These are phyloP conservation scores for Exidia glandulosa DNA, from an alignment of 768 basidiomycete species.

Conservation along the genomic window DNA sequence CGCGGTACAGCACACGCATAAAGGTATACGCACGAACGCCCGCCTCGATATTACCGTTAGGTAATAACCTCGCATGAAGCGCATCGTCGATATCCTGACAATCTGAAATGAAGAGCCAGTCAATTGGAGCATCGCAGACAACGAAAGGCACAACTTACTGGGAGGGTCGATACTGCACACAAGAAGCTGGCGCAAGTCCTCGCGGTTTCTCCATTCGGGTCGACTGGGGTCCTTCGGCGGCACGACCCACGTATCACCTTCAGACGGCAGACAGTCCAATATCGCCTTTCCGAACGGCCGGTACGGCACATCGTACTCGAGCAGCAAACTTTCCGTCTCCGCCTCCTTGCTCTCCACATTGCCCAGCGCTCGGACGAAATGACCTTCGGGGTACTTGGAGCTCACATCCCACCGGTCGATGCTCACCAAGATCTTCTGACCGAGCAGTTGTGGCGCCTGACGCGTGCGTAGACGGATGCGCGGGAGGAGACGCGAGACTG, in stretches of 20 bases:
- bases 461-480: slow-evolving; percentile 91
- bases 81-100: slow-evolving; percentile 99
- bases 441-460: slow-evolving; percentile 77
- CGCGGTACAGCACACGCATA: background rate
- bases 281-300: slow-evolving; percentile 95
- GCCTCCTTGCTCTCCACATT: slow-evolving; percentile 91
- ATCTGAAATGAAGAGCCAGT: slow-evolving; percentile 29
- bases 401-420: slow-evolving; percentile 87
- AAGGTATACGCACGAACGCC: slow-evolving; percentile 76
- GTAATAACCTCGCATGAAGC: slow-evolving; percentile 73
- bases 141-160: slow-evolving; percentile 31
- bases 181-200: slow-evolving; percentile 74
- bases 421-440: slow-evolving; percentile 92
- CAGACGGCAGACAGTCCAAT: slow-evolving; percentile 74
- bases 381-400: slow-evolving; percentile 91
- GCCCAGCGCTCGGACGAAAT: slow-evolving; percentile 88
- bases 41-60: slow-evolving; percentile 92
- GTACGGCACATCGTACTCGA: slow-evolving; percentile 95
- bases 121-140: slow-evolving; percentile 3
- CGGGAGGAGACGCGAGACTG: slow-evolving; percentile 82
- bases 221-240: slow-evolving; percentile 52
- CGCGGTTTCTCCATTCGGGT: slow-evolving; percentile 67
- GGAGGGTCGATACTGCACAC: slow-evolving; percentile 98
- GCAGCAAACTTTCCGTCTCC: slow-evolving; percentile 83
- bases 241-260: slow-evolving; percentile 90